Evolutionary conservation across 768 basidiomycete species (phyloP), one percentile per base, ranked within the genome.

Genomic region (Coprinellus aureogranulatus): DNA sequence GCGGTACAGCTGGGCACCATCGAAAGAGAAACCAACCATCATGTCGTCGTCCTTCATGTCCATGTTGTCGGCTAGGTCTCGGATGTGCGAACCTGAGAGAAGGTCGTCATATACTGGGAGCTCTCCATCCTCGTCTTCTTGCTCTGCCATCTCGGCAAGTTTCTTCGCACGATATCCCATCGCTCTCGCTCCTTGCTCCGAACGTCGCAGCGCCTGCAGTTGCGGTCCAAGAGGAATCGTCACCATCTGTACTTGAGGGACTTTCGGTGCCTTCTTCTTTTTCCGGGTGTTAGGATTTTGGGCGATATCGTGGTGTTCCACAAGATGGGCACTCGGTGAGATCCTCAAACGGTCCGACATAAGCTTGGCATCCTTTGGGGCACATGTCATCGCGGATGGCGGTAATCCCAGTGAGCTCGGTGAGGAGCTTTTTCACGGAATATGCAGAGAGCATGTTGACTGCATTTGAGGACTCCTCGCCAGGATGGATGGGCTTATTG

Each of bases 191-290:
- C 68, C 63, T 11, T 65, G 56, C 2, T 54, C 58, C 2, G 56
- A 62, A 0, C 70, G 47, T 20, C 64, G 66, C 1, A 75, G 42
- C 0, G 76, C 72, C 47, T 82, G 80, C 0, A 81, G 60, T 27
- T 75, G 72, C 0, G 76, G 77, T 0, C 77, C 77, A n/a, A 81
- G 28, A 0, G 72, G 76, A 2, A 82, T 70, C 0, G 77, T 81
- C 0, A 55, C 56, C 48, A 77, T 77, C 5, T 68, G 59, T 11
- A 70, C 64, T 0, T 61, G 65, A 0, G 75, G 8, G 59, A 1
- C 53, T 6, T 22, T 44, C 28, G 18, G 55, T 67, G 62, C 10
- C 47, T 20, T 42, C 41, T 16, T 40, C 9, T 18, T 26, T 30
- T 51, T 48, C n/a, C 2, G 30, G 20, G n/a, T 44, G 14, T 34